Evolutionary conservation across 495 filamentous ascomycete species (phyloP).

Genomic region (Xylaria bambusicola): DNA sequence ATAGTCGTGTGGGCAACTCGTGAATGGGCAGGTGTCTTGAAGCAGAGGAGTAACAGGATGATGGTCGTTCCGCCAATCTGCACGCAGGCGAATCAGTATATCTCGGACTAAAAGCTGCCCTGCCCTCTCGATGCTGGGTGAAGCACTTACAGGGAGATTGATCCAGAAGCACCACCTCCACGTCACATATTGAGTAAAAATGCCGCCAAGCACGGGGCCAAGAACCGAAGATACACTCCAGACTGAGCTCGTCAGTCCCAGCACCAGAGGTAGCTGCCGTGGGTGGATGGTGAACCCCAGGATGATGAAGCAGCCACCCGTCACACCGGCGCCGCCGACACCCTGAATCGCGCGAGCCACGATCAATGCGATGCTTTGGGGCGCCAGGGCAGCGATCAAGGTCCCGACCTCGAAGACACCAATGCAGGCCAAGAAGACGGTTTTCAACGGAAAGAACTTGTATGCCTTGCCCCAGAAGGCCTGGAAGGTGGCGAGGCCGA

Average conservation of each 20-base stretch:
- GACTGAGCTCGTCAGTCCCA: constrained; percentile 7
- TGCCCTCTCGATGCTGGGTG: too few species aligned
- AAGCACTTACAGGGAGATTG: constrained; percentile 39
- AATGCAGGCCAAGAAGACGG: constrained; percentile 43
- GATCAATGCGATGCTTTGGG: constrained; percentile 19
- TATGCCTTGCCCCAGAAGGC: constrained; percentile 27
- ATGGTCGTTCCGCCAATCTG: constrained; percentile 47
- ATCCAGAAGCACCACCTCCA: constrained; percentile 50
- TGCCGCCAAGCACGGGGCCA: constrained; percentile 47
- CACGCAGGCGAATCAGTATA: too few species aligned
- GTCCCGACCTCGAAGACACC: constrained; percentile 26
- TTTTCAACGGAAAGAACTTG: constrained; percentile 46
- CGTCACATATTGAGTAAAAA: constrained; percentile 41
- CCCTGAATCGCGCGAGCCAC: constrained; percentile 37
- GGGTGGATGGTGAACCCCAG: constrained; percentile 34
- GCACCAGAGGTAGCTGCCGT: not conserved
- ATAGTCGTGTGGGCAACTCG: constrained; percentile 22
- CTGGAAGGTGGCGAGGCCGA: constrained; percentile 22
- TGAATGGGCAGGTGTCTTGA: constrained; percentile 42
- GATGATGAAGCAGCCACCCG: constrained; percentile 31
- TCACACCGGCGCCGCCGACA: constrained; percentile 35
- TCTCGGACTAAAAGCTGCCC: too few species aligned
- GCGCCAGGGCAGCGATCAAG: not conserved
- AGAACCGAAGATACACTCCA: constrained; percentile 13
- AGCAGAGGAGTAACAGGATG: constrained; percentile 41